Percentiles rank a stretch among this genome's conserved stretches.
phyloP scores from a whole-genome alignment of 805 yeast genomes.

The Candida ascalaphidarum region DNA sequence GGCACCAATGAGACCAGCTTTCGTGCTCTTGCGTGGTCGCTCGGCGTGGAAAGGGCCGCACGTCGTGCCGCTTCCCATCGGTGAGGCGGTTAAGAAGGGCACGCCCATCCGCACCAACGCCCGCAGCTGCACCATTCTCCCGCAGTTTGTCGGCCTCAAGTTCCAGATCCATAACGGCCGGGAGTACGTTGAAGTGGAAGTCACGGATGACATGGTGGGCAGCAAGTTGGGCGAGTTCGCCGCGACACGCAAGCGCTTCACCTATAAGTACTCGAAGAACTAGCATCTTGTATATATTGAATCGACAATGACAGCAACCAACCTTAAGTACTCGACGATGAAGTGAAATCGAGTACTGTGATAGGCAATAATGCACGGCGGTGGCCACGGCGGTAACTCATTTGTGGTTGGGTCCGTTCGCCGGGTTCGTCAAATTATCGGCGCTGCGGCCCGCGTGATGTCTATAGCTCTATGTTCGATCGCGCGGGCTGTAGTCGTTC shows the following conservation, averaged over 20 bases:
- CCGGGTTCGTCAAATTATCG: too few relatives aligned
- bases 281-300: constrained; percentile 10
- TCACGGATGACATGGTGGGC: constrained; percentile 96
- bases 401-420: too few relatives aligned
- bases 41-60: constrained; percentile 67
- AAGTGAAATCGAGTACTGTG: not conserved
- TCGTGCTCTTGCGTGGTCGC: constrained; percentile 21
- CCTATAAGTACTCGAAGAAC: constrained; percentile 72
- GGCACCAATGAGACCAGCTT: constrained; percentile 25
- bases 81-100: constrained; percentile 70
- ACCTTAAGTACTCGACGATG: too few relatives aligned
- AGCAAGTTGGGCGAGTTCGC: constrained; percentile 92
- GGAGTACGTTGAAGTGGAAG: constrained; percentile 80
- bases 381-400: not conserved
- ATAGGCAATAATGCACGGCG: not conserved
- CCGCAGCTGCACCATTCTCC: constrained; percentile 86
- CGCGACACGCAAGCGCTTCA: constrained; percentile 83
- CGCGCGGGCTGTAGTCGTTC: constrained; percentile 32
- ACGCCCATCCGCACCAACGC: constrained; percentile 95
- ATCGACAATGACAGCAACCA: too few relatives aligned
- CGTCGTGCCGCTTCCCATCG: constrained; percentile 90
- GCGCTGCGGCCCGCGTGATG: too few relatives aligned
- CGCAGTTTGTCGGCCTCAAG: constrained; percentile 90
- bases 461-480: too few relatives aligned
- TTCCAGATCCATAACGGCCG: constrained; percentile 96